These are phyloP conservation scores for Papiliotrema flavescens DNA, from an alignment of 1,284 basidiomycete genomes.

Conservation along the genomic window DNA sequence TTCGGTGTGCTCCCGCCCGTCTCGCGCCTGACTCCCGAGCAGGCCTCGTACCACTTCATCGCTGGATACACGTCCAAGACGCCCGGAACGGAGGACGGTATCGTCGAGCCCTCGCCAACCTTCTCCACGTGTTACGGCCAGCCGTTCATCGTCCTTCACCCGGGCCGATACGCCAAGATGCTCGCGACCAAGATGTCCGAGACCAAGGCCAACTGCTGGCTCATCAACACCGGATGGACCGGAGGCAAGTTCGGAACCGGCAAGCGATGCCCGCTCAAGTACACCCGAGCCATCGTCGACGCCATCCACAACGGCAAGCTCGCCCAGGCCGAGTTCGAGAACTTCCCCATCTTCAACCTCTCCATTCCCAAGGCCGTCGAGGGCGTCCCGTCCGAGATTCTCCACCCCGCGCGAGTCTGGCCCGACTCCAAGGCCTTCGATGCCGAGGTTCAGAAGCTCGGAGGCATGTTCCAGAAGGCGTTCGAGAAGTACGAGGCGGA, in stretches of 20 bases:
- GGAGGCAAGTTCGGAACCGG: constrained; percentile 88
- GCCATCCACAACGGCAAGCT: constrained; percentile 94
- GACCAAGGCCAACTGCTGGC: constrained; percentile 91
- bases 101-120: constrained; percentile 95
- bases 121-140: constrained; percentile 99
- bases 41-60: constrained; percentile 97
- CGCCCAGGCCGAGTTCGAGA: constrained; percentile 79
- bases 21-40: constrained; percentile 84
- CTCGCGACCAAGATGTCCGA: constrained; percentile 90
- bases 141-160: constrained; percentile 97
- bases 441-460: constrained; percentile 78
- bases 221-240: constrained; percentile 99
- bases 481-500: constrained; percentile 84
- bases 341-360: constrained; percentile 72
- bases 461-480: constrained; percentile 86
- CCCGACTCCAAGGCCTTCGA: constrained; percentile 78
- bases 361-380: constrained; percentile 74
- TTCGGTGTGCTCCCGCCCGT: constrained; percentile 98
- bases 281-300: constrained; percentile 93
- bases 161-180: constrained; percentile 94
- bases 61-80: constrained; percentile 86
- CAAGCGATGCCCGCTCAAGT: constrained; percentile 90
- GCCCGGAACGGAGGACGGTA: constrained; percentile 96
- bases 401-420: constrained; percentile 85
- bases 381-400: constrained; percentile 80